Evolutionary conservation across 306 rosid genomes (phyloP), one percentile per base, ranked within the genome.

Genomic region (Castanopsis chinensis): DNA sequence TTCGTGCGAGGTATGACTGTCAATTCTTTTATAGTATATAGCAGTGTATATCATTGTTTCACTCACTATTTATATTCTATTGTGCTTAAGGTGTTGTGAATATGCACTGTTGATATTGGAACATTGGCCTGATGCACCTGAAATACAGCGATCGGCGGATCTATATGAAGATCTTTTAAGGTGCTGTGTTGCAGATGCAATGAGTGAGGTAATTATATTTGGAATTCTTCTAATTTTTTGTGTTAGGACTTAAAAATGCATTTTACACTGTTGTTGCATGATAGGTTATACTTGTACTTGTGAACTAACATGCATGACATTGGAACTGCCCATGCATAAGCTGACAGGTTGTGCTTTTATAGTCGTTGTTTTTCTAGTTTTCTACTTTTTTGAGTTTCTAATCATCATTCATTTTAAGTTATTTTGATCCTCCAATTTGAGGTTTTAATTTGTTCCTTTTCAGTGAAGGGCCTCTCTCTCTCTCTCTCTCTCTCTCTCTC

Each of bases 81-180:
- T 85, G 77, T 76, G 49, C 68, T 73, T 73, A 79, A 96, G 99
- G 90, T 96, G 99, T 79, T 96, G 99, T 85, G 99, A 96, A 77
- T 96, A 96, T 86, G 97, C 98, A 64, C 89, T 96, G 43, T 83
- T 96, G 90, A 88, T 93, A 78, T 89, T 96, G 77, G 99, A 93
- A 83, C 87, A 93, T 83, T 96, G 99, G 99, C 91, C 99, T 70
- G 99, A 96, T 93, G 94, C 91, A 37, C 94, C 98, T 78, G 99
- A 96, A 88, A 84, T 96, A 84, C 98, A 90, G 28, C 90, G 99
- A 75, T 87, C 90, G 1, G 94, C 97, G 4, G 98, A 96, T 70
- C 82, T 89, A 78, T 96, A 84, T 78, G 99, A 96, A 85, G 99
- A 96, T 84, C 80, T 96, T 81, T 91, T 96, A 81, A 90, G 88